Evolutionary conservation across 2,329 filamentous ascomycete genomes (phyloP).

Genomic region (Fusarium sp.): DNA sequence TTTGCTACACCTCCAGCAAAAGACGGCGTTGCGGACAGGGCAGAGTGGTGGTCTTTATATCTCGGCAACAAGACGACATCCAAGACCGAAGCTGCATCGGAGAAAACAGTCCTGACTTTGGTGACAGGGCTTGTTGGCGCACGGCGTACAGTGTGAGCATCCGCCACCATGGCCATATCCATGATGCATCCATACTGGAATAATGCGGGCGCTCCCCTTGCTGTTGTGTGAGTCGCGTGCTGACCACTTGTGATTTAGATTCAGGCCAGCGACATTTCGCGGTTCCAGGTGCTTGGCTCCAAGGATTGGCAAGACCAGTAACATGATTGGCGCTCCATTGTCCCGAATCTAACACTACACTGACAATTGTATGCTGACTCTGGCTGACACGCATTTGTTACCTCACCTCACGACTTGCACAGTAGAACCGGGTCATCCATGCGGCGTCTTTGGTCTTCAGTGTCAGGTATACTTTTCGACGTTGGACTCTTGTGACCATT

Average conservation of each 20-base stretch:
- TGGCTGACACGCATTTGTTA: neutral
- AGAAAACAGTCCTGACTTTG: neutral
- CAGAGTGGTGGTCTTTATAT: neutral
- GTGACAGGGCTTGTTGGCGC: neutral
- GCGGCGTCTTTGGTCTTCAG: neutral
- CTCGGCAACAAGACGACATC: neutral
- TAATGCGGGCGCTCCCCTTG: slow-evolving; percentile 3
- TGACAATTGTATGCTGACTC: neutral
- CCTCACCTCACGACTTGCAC: neutral
- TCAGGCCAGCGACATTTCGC: slow-evolving; percentile 20
- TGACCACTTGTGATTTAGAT: slow-evolving; percentile 24
- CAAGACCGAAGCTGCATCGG: neutral
- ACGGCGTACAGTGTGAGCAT: slow-evolving; percentile 1
- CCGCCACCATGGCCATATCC: slow-evolving; percentile 13
- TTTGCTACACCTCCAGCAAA: neutral
- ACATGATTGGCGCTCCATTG: slow-evolving; percentile 14
- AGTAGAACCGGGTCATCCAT: neutral
- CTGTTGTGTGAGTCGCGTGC: slow-evolving; percentile 2
- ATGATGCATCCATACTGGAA: slow-evolving; percentile 6
- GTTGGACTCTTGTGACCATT: neutral
- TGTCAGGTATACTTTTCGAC: neutral
- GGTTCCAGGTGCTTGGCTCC: neutral
- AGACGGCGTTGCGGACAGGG: neutral
- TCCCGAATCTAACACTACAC: neutral
- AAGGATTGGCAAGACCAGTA: slow-evolving; percentile 16